Evolutionary conservation across 441 rosid genomes (phyloP).

Genomic region (Sinapis alba): DNA sequence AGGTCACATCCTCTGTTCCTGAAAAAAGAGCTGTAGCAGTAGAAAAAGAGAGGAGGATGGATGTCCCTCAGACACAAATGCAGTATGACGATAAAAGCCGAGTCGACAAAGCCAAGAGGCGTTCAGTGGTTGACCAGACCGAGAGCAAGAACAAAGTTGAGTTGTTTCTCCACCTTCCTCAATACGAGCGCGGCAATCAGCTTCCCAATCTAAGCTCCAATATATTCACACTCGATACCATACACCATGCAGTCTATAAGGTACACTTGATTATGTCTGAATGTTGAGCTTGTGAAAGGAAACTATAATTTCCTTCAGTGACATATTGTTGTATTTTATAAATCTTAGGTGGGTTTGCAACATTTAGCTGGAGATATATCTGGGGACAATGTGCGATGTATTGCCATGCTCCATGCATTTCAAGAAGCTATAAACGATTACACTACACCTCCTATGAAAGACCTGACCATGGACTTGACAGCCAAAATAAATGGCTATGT

Average conservation of each 20-base stretch:
- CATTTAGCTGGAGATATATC: conserved; percentile 60
- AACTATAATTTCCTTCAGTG: background rate
- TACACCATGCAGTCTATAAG: conserved; percentile 93
- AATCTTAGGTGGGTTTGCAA: conserved; percentile 60
- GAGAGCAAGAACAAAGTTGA: conserved; percentile 93
- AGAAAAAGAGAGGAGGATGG: conserved; percentile 87
- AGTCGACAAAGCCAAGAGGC: conserved; percentile 90
- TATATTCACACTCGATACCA: conserved; percentile 67
- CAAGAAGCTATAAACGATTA: conserved; percentile 61
- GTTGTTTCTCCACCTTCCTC: conserved; percentile 90
- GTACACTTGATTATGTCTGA: conserved; percentile 36
- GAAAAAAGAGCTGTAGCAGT: conserved; percentile 56
- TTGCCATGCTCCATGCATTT: conserved; percentile 72
- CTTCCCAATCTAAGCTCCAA: conserved; percentile 74
- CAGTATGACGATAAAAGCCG: conserved; percentile 85
- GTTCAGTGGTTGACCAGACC: conserved; percentile 74
- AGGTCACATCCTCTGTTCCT: conserved; percentile 51
- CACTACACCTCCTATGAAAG: conserved; percentile 55
- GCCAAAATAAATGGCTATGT: conserved; percentile 59
- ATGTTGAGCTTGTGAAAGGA: background rate
- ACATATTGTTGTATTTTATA: background rate
- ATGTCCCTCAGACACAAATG: conserved; percentile 85
- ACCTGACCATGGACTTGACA: conserved; percentile 58
- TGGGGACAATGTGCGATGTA: conserved; percentile 68
- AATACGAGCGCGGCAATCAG: conserved; percentile 80